Percentiles rank a stretch among this genome's conserved stretches.
phyloP scores from a whole-genome alignment of 140 eudicot genomes.

The Ambrosia hybrid region DNA sequence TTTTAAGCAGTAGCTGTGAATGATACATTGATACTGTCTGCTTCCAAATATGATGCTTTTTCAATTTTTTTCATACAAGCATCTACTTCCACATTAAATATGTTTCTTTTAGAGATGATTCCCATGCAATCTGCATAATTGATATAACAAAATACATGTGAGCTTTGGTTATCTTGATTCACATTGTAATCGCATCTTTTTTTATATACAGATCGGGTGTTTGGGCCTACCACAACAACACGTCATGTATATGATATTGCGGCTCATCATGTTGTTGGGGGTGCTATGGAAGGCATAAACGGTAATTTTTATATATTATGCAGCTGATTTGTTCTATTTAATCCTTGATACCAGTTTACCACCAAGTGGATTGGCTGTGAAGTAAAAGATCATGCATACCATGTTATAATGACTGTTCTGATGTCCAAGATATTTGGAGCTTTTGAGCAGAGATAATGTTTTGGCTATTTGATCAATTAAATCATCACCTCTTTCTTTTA shows the following conservation, averaged over 20 bases:
- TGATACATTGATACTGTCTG: slow-evolving; percentile 22
- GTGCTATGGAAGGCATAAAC: slow-evolving; percentile 95
- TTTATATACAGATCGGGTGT: slow-evolving; percentile 70
- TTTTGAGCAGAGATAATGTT: background rate
- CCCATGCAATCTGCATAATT: slow-evolving; percentile 1
- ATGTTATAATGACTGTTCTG: background rate
- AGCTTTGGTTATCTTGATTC: slow-evolving; percentile 3
- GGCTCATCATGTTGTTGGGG: slow-evolving; percentile 87
- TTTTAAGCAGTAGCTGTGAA: slow-evolving; percentile 15
- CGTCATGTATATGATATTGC: slow-evolving; percentile 96
- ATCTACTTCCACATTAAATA: slow-evolving; percentile 1
- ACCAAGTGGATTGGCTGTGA: slow-evolving; percentile 11
- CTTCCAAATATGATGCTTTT: slow-evolving; percentile 6
- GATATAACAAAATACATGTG: slow-evolving; percentile 1
- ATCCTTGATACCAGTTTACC: slow-evolving; percentile 10
- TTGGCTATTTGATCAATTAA: background rate
- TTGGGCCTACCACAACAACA: slow-evolving; percentile 97
- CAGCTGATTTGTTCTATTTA: slow-evolving; percentile 13
- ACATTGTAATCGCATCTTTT: slow-evolving; percentile 12
- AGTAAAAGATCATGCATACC: slow-evolving; percentile 14
- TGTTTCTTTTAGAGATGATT: slow-evolving; percentile 16
- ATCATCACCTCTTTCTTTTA: slow-evolving; percentile 8
- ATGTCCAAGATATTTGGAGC: slow-evolving; percentile 12
- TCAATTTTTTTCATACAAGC: slow-evolving; percentile 11
- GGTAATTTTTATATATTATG: slow-evolving; percentile 46